Evolutionary conservation across 78 protist genomes (phyloP).

Genomic region (Pigoraptor vietnamica): DNA sequence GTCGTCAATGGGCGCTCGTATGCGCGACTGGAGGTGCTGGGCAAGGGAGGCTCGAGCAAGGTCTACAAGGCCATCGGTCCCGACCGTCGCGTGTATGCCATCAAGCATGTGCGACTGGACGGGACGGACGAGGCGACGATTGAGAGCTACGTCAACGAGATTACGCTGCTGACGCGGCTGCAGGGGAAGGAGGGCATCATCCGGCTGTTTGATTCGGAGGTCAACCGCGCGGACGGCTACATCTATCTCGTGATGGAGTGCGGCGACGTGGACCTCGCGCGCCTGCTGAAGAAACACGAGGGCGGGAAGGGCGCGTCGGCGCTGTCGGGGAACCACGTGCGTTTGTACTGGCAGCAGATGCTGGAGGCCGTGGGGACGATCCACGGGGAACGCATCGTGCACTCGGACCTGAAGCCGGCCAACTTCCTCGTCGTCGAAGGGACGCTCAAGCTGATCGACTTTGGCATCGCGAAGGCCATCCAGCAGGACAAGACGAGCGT

Average conservation of each 20-base stretch:
- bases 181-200: constrained; percentile 36
- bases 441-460: constrained; percentile 90
- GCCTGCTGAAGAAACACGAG: constrained; percentile 10
- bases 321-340: constrained; percentile 46
- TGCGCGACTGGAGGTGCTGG: neutral
- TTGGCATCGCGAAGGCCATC: constrained; percentile 90
- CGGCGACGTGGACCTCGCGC: constrained; percentile 81
- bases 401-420: constrained; percentile 94
- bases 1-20: neutral
- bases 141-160: constrained; percentile 68
- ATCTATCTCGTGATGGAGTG: constrained; percentile 75
- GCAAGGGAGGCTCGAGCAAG: neutral
- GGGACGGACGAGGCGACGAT: constrained; percentile 24
- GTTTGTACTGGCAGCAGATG: constrained; percentile 86
- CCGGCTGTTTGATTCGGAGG: constrained; percentile 58
- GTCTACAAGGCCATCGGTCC: neutral
- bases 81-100: constrained; percentile 7
- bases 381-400: constrained; percentile 86
- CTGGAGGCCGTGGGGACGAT: constrained; percentile 67
- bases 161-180: constrained; percentile 57
- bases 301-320: neutral
- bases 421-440: constrained; percentile 90
- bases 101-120: constrained; percentile 43
- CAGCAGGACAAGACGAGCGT: constrained; percentile 30
- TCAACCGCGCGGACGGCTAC: constrained; percentile 9